Percentiles rank a stretch among this genome's conserved stretches.
Evolutionary conservation across 148 eudicot genomes (phyloP).

Genomic region (Cornus controversa): DNA sequence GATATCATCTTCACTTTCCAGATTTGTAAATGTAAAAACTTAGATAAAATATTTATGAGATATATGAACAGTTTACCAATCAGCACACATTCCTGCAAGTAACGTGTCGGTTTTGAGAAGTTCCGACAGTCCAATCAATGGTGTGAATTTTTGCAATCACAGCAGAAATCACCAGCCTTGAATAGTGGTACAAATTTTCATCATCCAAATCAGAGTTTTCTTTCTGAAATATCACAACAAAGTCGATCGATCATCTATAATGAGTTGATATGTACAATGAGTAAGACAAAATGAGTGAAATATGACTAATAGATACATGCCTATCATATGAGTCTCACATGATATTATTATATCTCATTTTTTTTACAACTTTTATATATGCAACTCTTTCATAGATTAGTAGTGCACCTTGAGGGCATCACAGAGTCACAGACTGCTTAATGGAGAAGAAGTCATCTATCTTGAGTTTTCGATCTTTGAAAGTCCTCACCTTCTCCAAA

Average conservation of each 20-base stretch:
- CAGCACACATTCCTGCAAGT: conserved; percentile 24
- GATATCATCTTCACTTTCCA: no score
- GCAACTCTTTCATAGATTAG: no score
- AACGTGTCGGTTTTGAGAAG: conserved; percentile 27
- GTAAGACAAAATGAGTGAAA: no score
- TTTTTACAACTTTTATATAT: no score
- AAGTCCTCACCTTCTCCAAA: conserved; percentile 20
- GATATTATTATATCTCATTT: no score
- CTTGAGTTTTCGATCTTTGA: conserved; percentile 28
- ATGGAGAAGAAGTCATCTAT: conserved; percentile 21
- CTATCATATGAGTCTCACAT: no score
- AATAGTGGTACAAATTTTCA: conserved; percentile 28
- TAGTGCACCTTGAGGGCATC: conserved; percentile 22
- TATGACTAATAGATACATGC: no score
- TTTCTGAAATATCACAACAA: conserved; percentile 1
- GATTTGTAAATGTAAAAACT: no score
- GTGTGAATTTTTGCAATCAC: conserved; percentile 31
- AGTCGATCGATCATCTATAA: no score
- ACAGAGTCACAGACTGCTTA: conserved; percentile 11
- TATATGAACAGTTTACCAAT: no score
- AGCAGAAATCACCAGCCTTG: conserved; percentile 31
- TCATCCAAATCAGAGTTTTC: conserved; percentile 20
- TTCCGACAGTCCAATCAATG: conserved; percentile 36
- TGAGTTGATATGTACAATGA: no score
- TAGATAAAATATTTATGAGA: no score